Evolutionary conservation across 2,329 filamentous ascomycete species (phyloP).

Genomic region (Xylaria polymorpha): DNA sequence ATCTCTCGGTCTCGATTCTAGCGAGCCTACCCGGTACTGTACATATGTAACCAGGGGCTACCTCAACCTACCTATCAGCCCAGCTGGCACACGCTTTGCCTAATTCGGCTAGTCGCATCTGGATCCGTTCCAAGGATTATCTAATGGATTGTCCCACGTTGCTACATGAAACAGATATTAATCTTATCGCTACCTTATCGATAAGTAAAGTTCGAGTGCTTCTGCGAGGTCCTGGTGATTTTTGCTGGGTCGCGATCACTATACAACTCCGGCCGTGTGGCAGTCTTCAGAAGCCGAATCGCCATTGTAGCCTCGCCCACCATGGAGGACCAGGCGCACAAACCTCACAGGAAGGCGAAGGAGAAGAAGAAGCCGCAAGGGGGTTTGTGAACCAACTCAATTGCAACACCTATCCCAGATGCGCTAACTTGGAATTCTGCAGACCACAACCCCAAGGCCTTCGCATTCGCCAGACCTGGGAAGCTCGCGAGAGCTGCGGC

Average conservation of each 20-base stretch:
- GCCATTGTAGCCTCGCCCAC: constrained; percentile 29
- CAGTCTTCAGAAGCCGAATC: constrained; percentile 8
- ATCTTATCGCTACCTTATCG: constrained; percentile 39
- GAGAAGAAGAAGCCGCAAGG: constrained; percentile 84
- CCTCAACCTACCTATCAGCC: neutral
- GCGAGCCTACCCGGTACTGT: constrained; percentile 8
- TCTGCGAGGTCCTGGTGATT: constrained; percentile 22
- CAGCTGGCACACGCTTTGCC: neutral
- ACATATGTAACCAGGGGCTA: neutral
- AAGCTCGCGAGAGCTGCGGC: constrained; percentile 80
- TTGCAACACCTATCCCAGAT: constrained; percentile 6
- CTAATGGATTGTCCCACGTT: neutral
- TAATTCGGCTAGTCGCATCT: constrained; percentile 1
- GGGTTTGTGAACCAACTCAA: constrained; percentile 55
- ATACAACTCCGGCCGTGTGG: neutral
- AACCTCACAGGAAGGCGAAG: constrained; percentile 86
- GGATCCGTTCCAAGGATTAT: constrained; percentile 2
- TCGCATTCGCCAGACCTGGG: constrained; percentile 84
- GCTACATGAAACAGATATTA: neutral
- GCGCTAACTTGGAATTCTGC: constrained; percentile 44
- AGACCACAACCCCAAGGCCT: constrained; percentile 90
- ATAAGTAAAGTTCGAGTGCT: constrained; percentile 31
- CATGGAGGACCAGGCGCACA: constrained; percentile 87
- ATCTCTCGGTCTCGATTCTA: neutral
- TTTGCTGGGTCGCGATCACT: constrained; percentile 26